A percentile compares a stretch with the other conserved stretches of the same genome.
Conservation (phyloP, 1,284 basidiomycete genomes). For the Fomitopsis schrenkii region DNA sequence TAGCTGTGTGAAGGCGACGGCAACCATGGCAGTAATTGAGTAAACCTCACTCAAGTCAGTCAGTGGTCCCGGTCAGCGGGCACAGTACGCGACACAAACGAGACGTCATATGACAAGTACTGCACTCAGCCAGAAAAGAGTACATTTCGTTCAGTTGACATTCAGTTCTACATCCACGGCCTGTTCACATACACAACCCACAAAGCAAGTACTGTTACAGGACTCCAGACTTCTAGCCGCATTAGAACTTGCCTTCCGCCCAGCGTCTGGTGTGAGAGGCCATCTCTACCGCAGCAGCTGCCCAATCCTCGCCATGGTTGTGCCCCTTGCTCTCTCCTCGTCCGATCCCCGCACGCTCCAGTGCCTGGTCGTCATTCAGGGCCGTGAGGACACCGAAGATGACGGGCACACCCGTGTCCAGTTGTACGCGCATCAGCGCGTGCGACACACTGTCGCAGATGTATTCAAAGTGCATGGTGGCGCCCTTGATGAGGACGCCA, state of each 20-base stretch:
- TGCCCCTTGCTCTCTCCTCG: slow-evolving; percentile 67
- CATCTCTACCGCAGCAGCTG: slow-evolving; percentile 91
- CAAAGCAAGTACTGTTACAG: background rate
- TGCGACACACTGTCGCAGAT: slow-evolving; percentile 92
- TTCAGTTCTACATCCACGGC: background rate
- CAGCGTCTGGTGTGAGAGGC: slow-evolving; percentile 70
- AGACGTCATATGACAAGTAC: background rate
- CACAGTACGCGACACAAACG: background rate
- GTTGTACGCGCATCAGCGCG: slow-evolving; percentile 90
- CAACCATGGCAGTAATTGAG: slow-evolving; percentile 1
- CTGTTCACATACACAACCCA: slow-evolving; percentile 3
- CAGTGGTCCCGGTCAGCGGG: background rate
- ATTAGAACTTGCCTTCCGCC: slow-evolving; percentile 68
- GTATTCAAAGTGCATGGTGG: slow-evolving; percentile 98
- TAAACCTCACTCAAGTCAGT: background rate
- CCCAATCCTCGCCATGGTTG: slow-evolving; percentile 98
- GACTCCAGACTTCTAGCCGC: background rate
- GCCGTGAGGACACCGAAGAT: slow-evolving; percentile 96
- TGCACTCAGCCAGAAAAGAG: background rate
- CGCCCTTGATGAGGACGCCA: slow-evolving; percentile 96
- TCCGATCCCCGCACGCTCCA: slow-evolving; percentile 86
- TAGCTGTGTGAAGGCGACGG: background rate
- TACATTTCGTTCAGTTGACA: slow-evolving; percentile 4
- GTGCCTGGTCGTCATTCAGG: slow-evolving; percentile 90
- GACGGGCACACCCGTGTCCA: slow-evolving; percentile 93